A percentile compares a stretch with the other conserved stretches of the same genome.
Evolutionary conservation across 2,329 filamentous ascomycete genomes (phyloP).

Genomic region (Calonectria crousiana): DNA sequence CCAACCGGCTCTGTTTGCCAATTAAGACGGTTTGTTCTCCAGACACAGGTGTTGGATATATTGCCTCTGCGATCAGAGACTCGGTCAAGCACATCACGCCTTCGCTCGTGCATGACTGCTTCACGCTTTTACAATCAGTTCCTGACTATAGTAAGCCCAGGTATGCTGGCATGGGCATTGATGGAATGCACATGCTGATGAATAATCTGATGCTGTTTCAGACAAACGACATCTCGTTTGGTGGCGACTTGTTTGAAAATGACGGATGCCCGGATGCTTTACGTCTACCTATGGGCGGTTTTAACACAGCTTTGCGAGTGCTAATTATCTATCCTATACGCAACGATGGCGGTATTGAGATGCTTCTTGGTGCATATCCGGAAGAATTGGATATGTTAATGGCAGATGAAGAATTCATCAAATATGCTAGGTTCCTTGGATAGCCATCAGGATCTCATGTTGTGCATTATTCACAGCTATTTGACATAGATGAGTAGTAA

Average conservation of each 20-base stretch:
- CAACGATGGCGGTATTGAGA: constrained; percentile 44
- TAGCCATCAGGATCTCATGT: background rate
- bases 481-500: too few species aligned
- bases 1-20: constrained; percentile 41
- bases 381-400: constrained; percentile 45
- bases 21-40: constrained; percentile 43
- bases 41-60: constrained; percentile 37
- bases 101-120: constrained; percentile 44
- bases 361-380: constrained; percentile 41
- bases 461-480: background rate
- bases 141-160: constrained; percentile 32
- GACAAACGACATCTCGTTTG: constrained; percentile 41
- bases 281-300: constrained; percentile 41
- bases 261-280: constrained; percentile 41
- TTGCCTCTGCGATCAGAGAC: constrained; percentile 42
- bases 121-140: constrained; percentile 41
- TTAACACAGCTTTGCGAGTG: constrained; percentile 39
- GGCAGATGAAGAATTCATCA: constrained; percentile 42
- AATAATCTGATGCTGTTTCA: constrained; percentile 46
- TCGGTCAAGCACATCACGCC: constrained; percentile 41
- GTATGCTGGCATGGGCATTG: background rate
- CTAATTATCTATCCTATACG: constrained; percentile 43
- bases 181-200: constrained; percentile 32
- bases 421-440: constrained; percentile 30
- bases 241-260: constrained; percentile 40